Conservation (phyloP, 768 basidiomycete genomes). For the Cystobasidium ongulense region DNA sequence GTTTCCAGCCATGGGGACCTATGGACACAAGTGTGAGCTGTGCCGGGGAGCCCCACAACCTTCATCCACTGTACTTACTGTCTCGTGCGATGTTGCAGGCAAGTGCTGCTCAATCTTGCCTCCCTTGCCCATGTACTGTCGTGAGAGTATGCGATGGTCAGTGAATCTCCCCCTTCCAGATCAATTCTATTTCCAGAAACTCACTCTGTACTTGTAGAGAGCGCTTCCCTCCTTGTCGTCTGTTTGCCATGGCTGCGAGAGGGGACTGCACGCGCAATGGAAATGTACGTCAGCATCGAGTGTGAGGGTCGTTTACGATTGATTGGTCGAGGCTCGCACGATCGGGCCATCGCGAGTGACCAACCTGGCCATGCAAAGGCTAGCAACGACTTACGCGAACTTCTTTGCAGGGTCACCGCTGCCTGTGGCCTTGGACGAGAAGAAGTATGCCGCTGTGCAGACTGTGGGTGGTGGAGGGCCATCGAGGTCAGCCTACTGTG, state of each 20-base stretch:
- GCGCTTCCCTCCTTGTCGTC: constrained; percentile 19
- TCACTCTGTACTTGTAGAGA: constrained; percentile 31
- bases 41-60: no score
- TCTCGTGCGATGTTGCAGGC: constrained; percentile 21
- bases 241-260: constrained; percentile 21
- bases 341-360: not conserved
- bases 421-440: not conserved
- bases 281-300: not conserved
- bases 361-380: not conserved
- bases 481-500: not conserved
- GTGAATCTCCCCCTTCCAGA: not conserved
- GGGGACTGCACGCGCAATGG: not conserved
- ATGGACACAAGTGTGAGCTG: not conserved
- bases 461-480: not conserved
- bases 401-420: not conserved
- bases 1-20: constrained; percentile 26
- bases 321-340: not conserved
- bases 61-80: not conserved
- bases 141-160: not conserved
- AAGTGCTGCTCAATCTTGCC: constrained; percentile 20
- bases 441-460: constrained; percentile 23
- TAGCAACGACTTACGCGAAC: not conserved
- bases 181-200: no score
- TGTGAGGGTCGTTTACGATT: not conserved
- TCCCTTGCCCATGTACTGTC: constrained; percentile 19